Evolutionary conservation across 2,329 filamentous ascomycete genomes (phyloP), one percentile per base, ranked within the genome.

Genomic region (Sporothrix protearum): DNA sequence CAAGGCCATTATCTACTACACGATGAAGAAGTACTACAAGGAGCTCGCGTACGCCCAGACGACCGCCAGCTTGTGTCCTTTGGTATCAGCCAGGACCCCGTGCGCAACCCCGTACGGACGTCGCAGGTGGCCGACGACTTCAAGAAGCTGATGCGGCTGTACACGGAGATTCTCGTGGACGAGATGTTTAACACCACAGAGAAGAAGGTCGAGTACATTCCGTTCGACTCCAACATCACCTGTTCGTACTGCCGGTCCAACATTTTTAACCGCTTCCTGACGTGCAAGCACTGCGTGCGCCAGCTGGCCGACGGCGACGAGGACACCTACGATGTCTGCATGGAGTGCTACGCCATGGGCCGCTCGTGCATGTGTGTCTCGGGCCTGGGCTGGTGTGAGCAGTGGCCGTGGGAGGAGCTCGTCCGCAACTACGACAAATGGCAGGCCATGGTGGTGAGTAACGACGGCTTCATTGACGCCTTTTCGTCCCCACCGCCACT

Each of bases 281-380:
- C 94, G 3, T 99, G 96, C 83, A 93, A 93, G 72, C 87, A 90
- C 69, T 99, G 96, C 79, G 87, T 93, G 61, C 86, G 90, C 47
- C 83, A 85, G 66, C 84, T 92, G 25, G 83, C 87, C 12, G 86
- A 87, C 72, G 92, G 89, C 42, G 88, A 86, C 19, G 91, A 93
- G 71, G 92, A 98, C 77, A 92, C 92, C 0, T 99, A 98, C 78
- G 96, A 99, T 79, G 86, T 99, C 28, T 99, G 96, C 78, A 94
- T 99, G 92, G 96, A 99, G 76, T 99, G 96, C 78, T 99, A 97
- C 78, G 92, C 90, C n/a, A 97, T 98, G 92, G 96, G 96, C 28
- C 89, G 96, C 68, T 97, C 94, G 61, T 99, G 96, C 78, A 88
- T 88, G 2, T 99, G 96, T 77, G 87, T 97, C 68, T 97, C 94